A percentile compares a stretch with the other conserved stretches of the same genome.
Conservation (phyloP, 1,139 yeast genomes). For the Magnusiomyces paraingens region DNA sequence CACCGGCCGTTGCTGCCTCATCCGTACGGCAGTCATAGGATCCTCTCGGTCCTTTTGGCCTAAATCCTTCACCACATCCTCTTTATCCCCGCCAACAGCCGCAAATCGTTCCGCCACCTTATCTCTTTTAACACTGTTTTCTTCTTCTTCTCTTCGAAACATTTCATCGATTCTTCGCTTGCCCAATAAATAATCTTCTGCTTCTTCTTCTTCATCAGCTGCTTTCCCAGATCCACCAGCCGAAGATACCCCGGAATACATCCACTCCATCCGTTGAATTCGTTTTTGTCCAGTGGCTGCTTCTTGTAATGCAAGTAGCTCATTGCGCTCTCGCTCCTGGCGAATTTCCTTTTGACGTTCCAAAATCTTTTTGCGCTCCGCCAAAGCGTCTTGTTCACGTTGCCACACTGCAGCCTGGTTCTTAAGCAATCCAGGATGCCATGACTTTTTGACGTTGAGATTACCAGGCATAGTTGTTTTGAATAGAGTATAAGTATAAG, state of each 20-base stretch:
- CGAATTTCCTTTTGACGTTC: slow-evolving; percentile 60
- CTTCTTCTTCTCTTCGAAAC: slow-evolving; percentile 17
- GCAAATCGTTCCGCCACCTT: slow-evolving; percentile 19
- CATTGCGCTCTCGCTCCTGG: slow-evolving; percentile 57
- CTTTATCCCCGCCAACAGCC: slow-evolving; percentile 16
- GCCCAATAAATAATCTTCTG: slow-evolving; percentile 47
- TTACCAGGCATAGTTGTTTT: slow-evolving; percentile 52
- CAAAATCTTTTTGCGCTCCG: slow-evolving; percentile 60
- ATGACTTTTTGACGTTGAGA: slow-evolving; percentile 82
- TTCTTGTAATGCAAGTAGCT: slow-evolving; percentile 50
- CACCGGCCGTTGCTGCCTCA: slow-evolving; percentile 30
- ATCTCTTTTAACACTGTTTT: slow-evolving; percentile 18
- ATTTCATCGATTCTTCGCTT: slow-evolving; percentile 40
- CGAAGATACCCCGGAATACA: slow-evolving; percentile 54
- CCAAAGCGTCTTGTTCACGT: slow-evolving; percentile 68
- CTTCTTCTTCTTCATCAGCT: slow-evolving; percentile 26
- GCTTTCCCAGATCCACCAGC: slow-evolving; percentile 20
- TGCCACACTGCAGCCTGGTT: slow-evolving; percentile 86
- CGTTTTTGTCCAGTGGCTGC: slow-evolving; percentile 41
- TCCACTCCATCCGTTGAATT: slow-evolving; percentile 66
- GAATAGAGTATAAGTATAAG: background rate
- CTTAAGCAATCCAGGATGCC: slow-evolving; percentile 87
- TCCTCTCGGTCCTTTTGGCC: slow-evolving; percentile 39
- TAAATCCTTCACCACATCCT: slow-evolving; percentile 22
- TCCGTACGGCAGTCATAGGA: slow-evolving; percentile 48